Evolutionary conservation across 164 flowering plant species (phyloP), one percentile per base, ranked within the genome.

Genomic region (Berberis thunbergii): DNA sequence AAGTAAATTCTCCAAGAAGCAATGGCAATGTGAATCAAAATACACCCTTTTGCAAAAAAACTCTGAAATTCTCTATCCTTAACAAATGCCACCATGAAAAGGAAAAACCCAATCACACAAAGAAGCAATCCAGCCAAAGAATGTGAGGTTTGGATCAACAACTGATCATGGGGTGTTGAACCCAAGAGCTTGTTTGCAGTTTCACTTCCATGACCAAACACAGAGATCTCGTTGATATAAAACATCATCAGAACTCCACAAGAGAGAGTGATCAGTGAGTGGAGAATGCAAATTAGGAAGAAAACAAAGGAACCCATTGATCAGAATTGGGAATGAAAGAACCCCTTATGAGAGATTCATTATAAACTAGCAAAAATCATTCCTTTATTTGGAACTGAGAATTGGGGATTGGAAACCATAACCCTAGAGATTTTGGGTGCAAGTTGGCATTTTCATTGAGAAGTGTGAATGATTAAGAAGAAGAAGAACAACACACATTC

Each of bases 161-260:
- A 78, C 77, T 85, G 88, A 59, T 86, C 96, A 57, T 80, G 90
- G 0, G 91, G 86, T 9, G 88, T 83, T 1, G 89, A 88, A 1
- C 91, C 96, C 53, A 83, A 52, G 0, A 88, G 83, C 74, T 84
- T 91, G 41, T 57, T 77, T 2, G 92, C 89, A 6, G 72, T 80
- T 67, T 85, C 91, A 5, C n/a, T 62, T 67, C 91, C 91, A 60
- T 83, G 86, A 1, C 81, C 77, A 13, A 86, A 70, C 43, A 68
- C 73, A 61, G 78, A 80, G 61, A 86, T 67, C 70, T 87, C 85
- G 4, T 83, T 70, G 43, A 77, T 74, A 70, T 82, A 82, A 57
- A 90, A 85, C 86, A 90, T 90, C 86, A 90, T 86, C 42, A 82
- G 46, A 10, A 75, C 75, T 53, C 97, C 95, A 78, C 83, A 80